Base-by-base conservation (phyloP, 129 eudicot species). In the Escallonia rubra region DNA sequence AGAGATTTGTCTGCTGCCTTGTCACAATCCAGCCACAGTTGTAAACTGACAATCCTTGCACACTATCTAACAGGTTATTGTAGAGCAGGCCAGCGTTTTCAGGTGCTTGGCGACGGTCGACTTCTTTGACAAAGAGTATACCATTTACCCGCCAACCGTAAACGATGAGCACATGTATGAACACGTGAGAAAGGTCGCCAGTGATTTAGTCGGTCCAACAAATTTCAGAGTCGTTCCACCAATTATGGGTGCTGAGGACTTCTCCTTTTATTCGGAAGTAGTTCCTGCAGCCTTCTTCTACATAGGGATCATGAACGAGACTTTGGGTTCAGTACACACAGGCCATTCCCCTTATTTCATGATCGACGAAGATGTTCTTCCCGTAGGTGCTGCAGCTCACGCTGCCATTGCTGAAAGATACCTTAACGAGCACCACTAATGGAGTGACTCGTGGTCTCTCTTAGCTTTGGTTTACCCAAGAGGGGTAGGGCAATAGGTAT, bases 211-310 rank as follows among this genome's bases (percentile, higher is more conserved):
- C 3, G 98, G 98, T 7, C 80, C 84, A 4, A 43, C 68, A 16
- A 79, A 70, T n/a, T 89, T 84, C 77, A 64, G 43, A 16, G 87
- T 82, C n/a, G 92, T 86, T 23, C 79, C 81, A 13, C 95, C 92
- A 8, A 42, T 92, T 61, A 92, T 92, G 98, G 98, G 96, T 6
- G 84, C 95, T 0, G 99, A 93, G 74, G 99, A 93, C 77, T 93
- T 93, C 76, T 86, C 99, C 0, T 93, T 93, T 68, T 93, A 86
- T 80, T 81, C 95, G 0, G 82, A 93, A 74, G 85, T 73, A 9
- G 73, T 93, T 41, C 99, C 99, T 4, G 85, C 96, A 8, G 92
- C 92, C 1, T 93, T 93, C 63, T 89, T 73, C 73, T 93, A 68
- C 73, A 78, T 93, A 6, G 99, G 99, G 23, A 86, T 93, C 61